These are phyloP conservation scores for Calonectria henricotiae DNA, from an alignment of 2,329 filamentous ascomycete species.

Conservation along the genomic window DNA sequence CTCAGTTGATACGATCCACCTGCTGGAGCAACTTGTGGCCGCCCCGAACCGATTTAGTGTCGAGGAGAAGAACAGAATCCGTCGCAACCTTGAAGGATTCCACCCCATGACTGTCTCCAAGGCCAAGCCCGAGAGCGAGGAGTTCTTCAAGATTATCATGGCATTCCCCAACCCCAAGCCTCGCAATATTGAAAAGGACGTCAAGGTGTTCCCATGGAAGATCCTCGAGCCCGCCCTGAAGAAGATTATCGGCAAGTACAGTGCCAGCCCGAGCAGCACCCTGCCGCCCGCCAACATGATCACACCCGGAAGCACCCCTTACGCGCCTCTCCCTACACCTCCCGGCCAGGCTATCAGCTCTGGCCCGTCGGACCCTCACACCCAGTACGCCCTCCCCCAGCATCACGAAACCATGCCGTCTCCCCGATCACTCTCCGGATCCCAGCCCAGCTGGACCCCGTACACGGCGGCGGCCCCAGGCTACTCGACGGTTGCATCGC, in stretches of 20 bases:
- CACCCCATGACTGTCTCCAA: constrained; percentile 95
- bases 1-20: constrained; percentile 94
- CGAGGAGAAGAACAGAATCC: constrained; percentile 98
- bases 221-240: constrained; percentile 89
- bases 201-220: constrained; percentile 99
- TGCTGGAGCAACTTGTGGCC: constrained; percentile 92
- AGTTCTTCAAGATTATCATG: constrained; percentile 99
- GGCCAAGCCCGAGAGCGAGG: constrained; percentile 90
- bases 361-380: constrained; percentile 56
- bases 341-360: constrained; percentile 58
- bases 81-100: constrained; percentile 95
- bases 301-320: constrained; percentile 60
- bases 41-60: constrained; percentile 86
- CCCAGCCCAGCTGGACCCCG: constrained; percentile 66
- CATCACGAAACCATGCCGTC: constrained; percentile 69
- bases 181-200: constrained; percentile 98
- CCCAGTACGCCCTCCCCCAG: constrained; percentile 61
- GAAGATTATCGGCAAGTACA: constrained; percentile 99
- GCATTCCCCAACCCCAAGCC: constrained; percentile 95
- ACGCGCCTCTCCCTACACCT: constrained; percentile 66
- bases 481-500: constrained; percentile 57
- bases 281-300: constrained; percentile 61
- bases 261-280: constrained; percentile 65
- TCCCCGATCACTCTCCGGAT: constrained; percentile 68
- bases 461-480: constrained; percentile 60